These are phyloP conservation scores for Penicillium odoratum DNA, from an alignment of 495 filamentous ascomycete genomes.

Conservation along the genomic window DNA sequence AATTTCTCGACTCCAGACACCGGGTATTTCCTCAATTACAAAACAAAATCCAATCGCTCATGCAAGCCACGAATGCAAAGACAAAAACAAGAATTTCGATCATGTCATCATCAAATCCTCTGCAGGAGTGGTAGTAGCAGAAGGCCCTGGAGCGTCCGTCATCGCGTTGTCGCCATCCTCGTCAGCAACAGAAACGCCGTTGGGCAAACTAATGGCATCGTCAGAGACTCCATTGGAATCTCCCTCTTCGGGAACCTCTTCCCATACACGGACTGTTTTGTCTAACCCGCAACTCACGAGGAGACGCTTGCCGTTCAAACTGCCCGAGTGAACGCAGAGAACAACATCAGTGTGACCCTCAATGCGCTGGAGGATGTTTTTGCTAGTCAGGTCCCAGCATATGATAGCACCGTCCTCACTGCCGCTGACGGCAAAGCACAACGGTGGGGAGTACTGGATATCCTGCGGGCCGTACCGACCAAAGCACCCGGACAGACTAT, in stretches of 20 bases:
- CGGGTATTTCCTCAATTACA: conserved; percentile 26
- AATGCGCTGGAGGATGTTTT: conserved; percentile 72
- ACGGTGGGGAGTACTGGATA: conserved; percentile 31
- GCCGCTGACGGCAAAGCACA: conserved; percentile 69
- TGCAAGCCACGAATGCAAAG: conserved; percentile 19
- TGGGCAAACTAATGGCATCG: conserved; percentile 1
- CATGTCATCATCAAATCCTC: conserved; percentile 31
- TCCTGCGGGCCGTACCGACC: conserved; percentile 57
- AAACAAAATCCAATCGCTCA: conserved; percentile 12
- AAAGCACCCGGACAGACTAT: conserved; percentile 79
- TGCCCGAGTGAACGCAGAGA: conserved; percentile 72
- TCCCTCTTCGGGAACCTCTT: conserved; percentile 33
- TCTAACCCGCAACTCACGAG: conserved; percentile 67
- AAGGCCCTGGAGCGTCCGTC: conserved; percentile 20
- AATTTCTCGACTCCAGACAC: conserved; percentile 24
- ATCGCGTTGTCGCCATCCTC: conserved; percentile 25
- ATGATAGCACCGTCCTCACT: conserved; percentile 85
- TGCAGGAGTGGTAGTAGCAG: conserved; percentile 19
- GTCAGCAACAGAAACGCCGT: conserved; percentile 12
- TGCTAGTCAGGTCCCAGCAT: conserved; percentile 86
- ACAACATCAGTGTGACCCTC: conserved; percentile 78
- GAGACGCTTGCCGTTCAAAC: conserved; percentile 35
- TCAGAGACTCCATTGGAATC: conserved; percentile 5
- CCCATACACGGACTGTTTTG: conserved; percentile 64
- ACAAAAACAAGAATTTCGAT: conserved; percentile 5